Base-by-base conservation (phyloP, 2,329 filamentous ascomycete genomes). In the Emergomyces orientalis region DNA sequence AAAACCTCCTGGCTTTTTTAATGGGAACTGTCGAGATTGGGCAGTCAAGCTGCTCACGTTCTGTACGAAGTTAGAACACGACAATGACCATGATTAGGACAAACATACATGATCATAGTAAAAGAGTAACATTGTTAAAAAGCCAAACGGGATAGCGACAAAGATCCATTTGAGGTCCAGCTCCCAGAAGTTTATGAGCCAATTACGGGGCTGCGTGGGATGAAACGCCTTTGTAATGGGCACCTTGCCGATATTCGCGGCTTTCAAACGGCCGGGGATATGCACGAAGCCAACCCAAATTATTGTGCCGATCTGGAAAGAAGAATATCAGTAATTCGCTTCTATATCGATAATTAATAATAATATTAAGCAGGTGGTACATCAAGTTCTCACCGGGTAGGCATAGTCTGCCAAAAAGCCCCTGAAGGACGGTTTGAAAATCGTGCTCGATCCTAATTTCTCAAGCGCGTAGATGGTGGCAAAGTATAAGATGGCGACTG, bases 1-100 rank as follows among this genome's bases (percentile, higher is more conserved):
- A 68, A 84, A 85, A n/a, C 82, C 82, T 0, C 81, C 82, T 0
- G 82, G 82, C 66, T 85, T 85, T 60, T 78, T 78, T 13, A 85
- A 74, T 0, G 82, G 82, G 57, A 81, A 85, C 32, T 83, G 77
- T 32, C 78, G 79, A 17, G 80, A 82, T 71, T 85, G 83, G 0
- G 82, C 82, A 11, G 80, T 83, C 39, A 85, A 75, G 30, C 80
- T 82, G 64, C 80, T 82, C 60, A 84, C 80, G 47, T 80, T 79
- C 76, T 76, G 34, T 25, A 14, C 14, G 41, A 43, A 43, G 41
- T 43, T 37, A 37, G 34, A 37, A 7, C 6, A 5, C 13, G 13
- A 60, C 25, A 17, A n/a, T n/a, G 41, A 43, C 19, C 41, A 43
- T 5, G 41, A 19, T 5, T n/a, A 17, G 17, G 41, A 13, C n/a